phyloP scores from a whole-genome alignment of 1,139 yeast genomes.

The Zygosaccharomyces pseudobailii region DNA sequence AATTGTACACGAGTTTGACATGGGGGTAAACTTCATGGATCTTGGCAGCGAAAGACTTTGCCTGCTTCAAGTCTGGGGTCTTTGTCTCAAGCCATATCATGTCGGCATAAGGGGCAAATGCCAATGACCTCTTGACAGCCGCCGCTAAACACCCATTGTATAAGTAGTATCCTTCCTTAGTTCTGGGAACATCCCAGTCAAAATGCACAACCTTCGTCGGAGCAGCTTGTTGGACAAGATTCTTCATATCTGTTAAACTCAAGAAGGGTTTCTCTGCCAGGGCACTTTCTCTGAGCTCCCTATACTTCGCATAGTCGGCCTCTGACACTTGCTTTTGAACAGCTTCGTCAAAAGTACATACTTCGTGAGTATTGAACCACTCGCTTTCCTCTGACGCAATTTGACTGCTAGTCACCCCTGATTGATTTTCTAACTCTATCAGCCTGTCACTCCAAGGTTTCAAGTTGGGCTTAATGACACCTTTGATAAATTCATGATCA shows the following conservation, averaged over 20 bases:
- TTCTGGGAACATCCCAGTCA: constrained; percentile 57
- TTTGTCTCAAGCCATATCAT: constrained; percentile 57
- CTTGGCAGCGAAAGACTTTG: constrained; percentile 43
- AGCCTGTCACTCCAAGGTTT: constrained; percentile 47
- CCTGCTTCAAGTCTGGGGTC: constrained; percentile 49
- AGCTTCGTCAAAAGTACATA: constrained; percentile 50
- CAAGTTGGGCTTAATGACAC: constrained; percentile 40
- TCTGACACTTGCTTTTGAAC: constrained; percentile 31
- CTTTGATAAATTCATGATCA: constrained; percentile 52
- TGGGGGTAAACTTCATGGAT: constrained; percentile 48
- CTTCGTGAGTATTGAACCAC: constrained; percentile 43
- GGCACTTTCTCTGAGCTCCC: constrained; percentile 7
- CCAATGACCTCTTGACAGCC: constrained; percentile 49
- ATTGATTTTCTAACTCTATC: constrained; percentile 39
- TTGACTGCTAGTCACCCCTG: constrained; percentile 35
- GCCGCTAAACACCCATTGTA: constrained; percentile 47
- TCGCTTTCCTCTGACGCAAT: constrained; percentile 40
- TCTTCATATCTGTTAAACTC: constrained; percentile 24
- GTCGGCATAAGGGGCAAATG: constrained; percentile 55
- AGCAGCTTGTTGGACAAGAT: constrained; percentile 33
- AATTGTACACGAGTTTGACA: constrained; percentile 52
- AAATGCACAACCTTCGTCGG: constrained; percentile 39
- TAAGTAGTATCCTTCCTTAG: constrained; percentile 53
- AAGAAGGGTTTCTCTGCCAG: constrained; percentile 16
- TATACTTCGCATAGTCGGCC: constrained; percentile 14